phyloP scores from a whole-genome alignment of 2,329 filamentous ascomycete species.

The Parasarocladium wereldwijsianum region DNA sequence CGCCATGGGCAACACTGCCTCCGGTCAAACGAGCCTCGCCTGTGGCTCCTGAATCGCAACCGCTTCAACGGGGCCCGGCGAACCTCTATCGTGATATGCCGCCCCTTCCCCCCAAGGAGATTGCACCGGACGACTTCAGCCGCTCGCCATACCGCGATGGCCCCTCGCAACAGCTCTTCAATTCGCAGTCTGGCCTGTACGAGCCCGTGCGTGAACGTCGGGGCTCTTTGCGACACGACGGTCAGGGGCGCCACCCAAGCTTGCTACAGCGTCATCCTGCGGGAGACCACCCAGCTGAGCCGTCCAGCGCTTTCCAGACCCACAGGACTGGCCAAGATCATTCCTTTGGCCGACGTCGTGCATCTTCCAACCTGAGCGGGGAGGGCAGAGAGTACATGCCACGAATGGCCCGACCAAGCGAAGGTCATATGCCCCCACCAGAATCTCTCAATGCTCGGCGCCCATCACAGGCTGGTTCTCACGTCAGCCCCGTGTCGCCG shows the following conservation, averaged over 20 bases:
- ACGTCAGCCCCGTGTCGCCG: conserved; percentile 35
- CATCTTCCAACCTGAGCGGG: conserved; percentile 84
- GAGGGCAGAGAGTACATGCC: conserved; percentile 59
- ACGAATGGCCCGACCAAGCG: conserved; percentile 31
- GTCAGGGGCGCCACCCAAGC: conserved; percentile 55
- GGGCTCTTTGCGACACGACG: conserved; percentile 52
- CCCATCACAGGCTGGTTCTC: conserved; percentile 32
- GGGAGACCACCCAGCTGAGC: conserved; percentile 59
- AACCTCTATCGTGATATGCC: conserved; percentile 15
- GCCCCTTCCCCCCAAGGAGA: conserved; percentile 45
- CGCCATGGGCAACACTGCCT: conserved; percentile 79
- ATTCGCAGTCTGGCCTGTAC: conserved; percentile 88
- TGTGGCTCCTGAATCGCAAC: conserved; percentile 40
- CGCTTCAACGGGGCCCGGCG: conserved; percentile 33
- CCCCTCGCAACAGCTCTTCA: conserved; percentile 60
- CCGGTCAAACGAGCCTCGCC: conserved; percentile 73
- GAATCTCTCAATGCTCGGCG: conserved; percentile 30
- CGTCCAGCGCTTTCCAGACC: conserved; percentile 76
- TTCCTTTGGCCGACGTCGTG: conserved; percentile 60
- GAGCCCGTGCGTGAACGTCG: conserved; percentile 76
- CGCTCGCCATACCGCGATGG: conserved; percentile 69
- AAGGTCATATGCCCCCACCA: conserved; percentile 24
- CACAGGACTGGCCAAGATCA: conserved; percentile 52
- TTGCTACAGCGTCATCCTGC: conserved; percentile 61
- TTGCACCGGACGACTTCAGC: conserved; percentile 87